Base-by-base conservation (phyloP, 1,139 yeast species). In the Scheffersomyces insectosa region DNA sequence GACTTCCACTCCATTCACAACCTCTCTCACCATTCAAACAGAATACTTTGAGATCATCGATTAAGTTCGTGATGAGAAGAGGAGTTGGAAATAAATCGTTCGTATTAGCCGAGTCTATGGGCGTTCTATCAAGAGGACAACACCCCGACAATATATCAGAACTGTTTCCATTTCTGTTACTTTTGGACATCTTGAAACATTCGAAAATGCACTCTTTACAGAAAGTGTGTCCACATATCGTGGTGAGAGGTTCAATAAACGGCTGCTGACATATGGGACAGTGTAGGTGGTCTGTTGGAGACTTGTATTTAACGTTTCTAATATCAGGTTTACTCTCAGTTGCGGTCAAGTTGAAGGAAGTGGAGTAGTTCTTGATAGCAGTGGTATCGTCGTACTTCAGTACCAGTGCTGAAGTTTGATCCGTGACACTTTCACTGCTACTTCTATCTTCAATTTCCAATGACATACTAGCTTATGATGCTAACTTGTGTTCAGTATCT, bases 61-160 rank as follows among this genome's bases (percentile, higher is more conserved):
- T 70, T 53, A 84, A 67, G 51, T 83, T 82, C n/a, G 77, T 62
- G 9, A 85, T 68, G 12, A 84, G 62, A 13, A 82, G 72, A 1
- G 90, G 88, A 0, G 89, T 78, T 4, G 87, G 85, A 43, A 70
- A 75, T 25, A 83, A 60, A 48, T 79, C 83, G 43, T 74, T 71
- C 32, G 57, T 49, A 48, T 68, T 59, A 6, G 56, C 50, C 1
- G 66, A 55, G 45, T 68, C 68, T 33, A 82, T 51, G 2, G 77
- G 75, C 1, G 79, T 79, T 39, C 90, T 64, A 62, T 84, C 90
- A 28, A 84, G 66, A 0, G 90, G 89, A 58, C 90, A 84, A 39
- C 69, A 66, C 30, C 77, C 74, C 5, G 62, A 63, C 12, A 62
- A 48, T 3, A 46, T 37, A 11, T 54, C 54, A 20, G 37, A 3